Percentiles rank a stretch among this genome's conserved stretches.
phyloP scores from a whole-genome alignment of 1,284 basidiomycete species.

The Lentinula novae-zelandiae region DNA sequence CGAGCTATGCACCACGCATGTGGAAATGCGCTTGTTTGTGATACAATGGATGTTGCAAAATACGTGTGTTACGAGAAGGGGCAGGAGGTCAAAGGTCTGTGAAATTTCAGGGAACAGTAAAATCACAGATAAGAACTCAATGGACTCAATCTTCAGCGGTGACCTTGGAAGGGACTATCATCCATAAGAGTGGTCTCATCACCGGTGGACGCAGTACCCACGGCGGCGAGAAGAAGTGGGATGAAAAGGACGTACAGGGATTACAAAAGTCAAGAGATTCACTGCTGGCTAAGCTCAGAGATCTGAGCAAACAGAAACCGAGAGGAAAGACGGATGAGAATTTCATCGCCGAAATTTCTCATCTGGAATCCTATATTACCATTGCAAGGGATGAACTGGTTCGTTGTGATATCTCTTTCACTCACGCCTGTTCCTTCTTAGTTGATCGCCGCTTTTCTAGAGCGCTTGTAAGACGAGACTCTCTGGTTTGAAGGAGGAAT shows the following conservation, averaged over 20 bases:
- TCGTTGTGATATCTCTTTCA: slow-evolving; percentile 21
- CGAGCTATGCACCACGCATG: slow-evolving; percentile 96
- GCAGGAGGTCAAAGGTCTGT: slow-evolving; percentile 91
- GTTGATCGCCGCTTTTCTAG: slow-evolving; percentile 25
- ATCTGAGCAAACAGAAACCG: slow-evolving; percentile 80
- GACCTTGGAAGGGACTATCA: slow-evolving; percentile 94
- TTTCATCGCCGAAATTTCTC: slow-evolving; percentile 71
- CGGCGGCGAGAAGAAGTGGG: slow-evolving; percentile 79
- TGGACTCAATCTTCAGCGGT: slow-evolving; percentile 60
- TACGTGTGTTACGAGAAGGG: slow-evolving; percentile 91
- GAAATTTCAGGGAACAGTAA: not conserved
- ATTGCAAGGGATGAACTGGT: slow-evolving; percentile 85
- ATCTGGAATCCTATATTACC: slow-evolving; percentile 72
- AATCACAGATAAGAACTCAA: not conserved
- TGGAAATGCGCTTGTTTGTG: slow-evolving; percentile 93
- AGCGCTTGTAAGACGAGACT: slow-evolving; percentile 65
- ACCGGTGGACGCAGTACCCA: slow-evolving; percentile 89
- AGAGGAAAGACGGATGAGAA: slow-evolving; percentile 81
- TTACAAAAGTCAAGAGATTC: slow-evolving; percentile 73
- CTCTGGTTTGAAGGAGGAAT: slow-evolving; percentile 72
- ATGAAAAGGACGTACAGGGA: slow-evolving; percentile 90
- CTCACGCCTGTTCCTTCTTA: not conserved
- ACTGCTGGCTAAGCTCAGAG: slow-evolving; percentile 76
- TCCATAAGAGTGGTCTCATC: slow-evolving; percentile 96
- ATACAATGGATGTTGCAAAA: slow-evolving; percentile 89